A percentile compares a stretch with the other conserved stretches of the same genome.
These are phyloP conservation scores for Durio zibethinus DNA, from an alignment of 345 rosid species.

Conservation along the genomic window DNA sequence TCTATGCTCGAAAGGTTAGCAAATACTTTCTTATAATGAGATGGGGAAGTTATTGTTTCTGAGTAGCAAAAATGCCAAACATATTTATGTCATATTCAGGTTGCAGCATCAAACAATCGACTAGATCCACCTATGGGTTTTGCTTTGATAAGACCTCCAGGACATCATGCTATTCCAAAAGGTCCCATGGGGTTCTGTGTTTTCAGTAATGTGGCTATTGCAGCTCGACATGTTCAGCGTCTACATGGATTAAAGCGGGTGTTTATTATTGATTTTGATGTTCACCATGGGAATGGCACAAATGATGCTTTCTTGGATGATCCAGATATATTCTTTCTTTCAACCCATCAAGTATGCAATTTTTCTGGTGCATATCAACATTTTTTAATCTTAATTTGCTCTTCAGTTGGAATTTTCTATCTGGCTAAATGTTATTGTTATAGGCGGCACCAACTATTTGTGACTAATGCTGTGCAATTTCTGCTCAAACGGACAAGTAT, in stretches of 20 bases:
- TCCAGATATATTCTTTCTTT: constrained; percentile 86
- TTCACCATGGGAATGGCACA: constrained; percentile 97
- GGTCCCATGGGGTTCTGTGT: constrained; percentile 99
- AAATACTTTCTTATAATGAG: neutral
- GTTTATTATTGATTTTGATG: constrained; percentile 88
- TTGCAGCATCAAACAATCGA: constrained; percentile 56
- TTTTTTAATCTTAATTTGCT: neutral
- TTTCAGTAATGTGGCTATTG: constrained; percentile 86
- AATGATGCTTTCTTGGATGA: constrained; percentile 83
- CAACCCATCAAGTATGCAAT: constrained; percentile 79
- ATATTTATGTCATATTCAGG: constrained; percentile 35
- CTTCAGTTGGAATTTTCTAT: neutral
- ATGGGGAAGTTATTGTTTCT: neutral
- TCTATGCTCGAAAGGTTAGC: neutral
- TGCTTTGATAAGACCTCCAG: constrained; percentile 94
- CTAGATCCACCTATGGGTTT: constrained; percentile 68
- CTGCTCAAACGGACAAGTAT: constrained; percentile 3
- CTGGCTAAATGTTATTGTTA: neutral
- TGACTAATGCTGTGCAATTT: neutral
- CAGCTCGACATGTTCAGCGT: constrained; percentile 88
- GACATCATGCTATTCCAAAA: constrained; percentile 89
- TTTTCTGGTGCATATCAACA: neutral
- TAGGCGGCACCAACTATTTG: neutral
- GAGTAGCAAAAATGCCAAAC: neutral
- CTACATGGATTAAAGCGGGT: constrained; percentile 65